Evolutionary conservation across 352 stramenopile genomes (phyloP).

Genomic region (Globisporangium mamillatum): DNA sequence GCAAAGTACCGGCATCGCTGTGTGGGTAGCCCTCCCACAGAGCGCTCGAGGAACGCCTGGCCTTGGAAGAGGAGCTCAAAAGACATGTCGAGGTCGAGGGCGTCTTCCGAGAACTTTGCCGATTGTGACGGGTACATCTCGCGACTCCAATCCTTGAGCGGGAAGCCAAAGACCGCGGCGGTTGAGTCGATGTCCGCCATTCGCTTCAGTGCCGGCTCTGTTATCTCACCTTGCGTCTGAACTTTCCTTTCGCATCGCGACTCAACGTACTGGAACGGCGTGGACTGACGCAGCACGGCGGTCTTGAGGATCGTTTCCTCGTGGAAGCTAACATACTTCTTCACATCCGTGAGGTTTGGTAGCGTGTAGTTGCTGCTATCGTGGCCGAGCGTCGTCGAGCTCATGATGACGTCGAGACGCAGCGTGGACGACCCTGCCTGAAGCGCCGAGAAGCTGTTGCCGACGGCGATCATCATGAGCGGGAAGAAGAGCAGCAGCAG

Average conservation of each 20-base stretch:
- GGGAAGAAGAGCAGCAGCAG: conserved; percentile 21
- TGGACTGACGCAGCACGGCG: conserved; percentile 11
- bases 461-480: conserved; percentile 20
- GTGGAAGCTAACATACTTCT: not conserved
- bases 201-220: conserved; percentile 2
- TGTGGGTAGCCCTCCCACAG: conserved; percentile 11
- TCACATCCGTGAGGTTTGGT: not conserved
- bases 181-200: conserved; percentile 25
- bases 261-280: conserved; percentile 10
- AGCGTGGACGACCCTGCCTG: conserved; percentile 18
- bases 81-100: conserved; percentile 15
- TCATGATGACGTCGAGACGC: conserved; percentile 14
- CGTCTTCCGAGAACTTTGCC: conserved; percentile 2
- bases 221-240: not conserved
- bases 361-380: conserved; percentile 2
- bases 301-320: conserved; percentile 22
- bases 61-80: conserved; percentile 32
- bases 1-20: conserved; percentile 14
- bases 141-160: conserved; percentile 24
- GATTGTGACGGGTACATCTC: conserved; percentile 21
- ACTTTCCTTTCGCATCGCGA: conserved; percentile 4
- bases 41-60: conserved; percentile 24
- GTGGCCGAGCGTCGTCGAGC: conserved; percentile 4
- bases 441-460: conserved; percentile 23
- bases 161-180: conserved; percentile 22